Evolutionary conservation across 2,329 filamentous ascomycete genomes (phyloP).

Genomic region (Nakataea oryzae): DNA sequence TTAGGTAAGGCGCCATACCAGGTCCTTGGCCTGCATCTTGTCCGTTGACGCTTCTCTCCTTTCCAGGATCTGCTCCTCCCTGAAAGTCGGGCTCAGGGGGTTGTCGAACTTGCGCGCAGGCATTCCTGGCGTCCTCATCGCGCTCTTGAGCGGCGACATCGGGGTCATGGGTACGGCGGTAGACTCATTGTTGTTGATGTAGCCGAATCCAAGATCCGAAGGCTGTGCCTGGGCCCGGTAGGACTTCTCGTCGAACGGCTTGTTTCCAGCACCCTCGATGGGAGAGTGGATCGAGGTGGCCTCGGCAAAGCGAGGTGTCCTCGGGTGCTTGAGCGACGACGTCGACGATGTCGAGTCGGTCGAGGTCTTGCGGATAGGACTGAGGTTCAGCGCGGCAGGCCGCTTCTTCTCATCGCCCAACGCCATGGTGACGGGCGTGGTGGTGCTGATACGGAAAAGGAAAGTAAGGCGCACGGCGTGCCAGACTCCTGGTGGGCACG

Average conservation of each 20-base stretch:
- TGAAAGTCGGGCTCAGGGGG: conserved; percentile 82
- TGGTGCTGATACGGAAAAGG: conserved; percentile 12
- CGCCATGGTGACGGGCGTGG: conserved; percentile 15
- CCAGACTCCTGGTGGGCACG: not conserved
- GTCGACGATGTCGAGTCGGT: conserved; percentile 40
- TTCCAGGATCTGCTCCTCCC: conserved; percentile 77
- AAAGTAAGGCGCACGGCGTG: conserved; percentile 1
- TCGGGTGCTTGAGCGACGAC: conserved; percentile 53
- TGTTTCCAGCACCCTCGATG: conserved; percentile 47
- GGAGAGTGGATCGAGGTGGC: conserved; percentile 72
- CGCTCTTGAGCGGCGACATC: conserved; percentile 77
- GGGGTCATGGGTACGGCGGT: conserved; percentile 57
- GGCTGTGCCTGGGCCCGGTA: conserved; percentile 58
- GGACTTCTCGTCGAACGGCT: conserved; percentile 47
- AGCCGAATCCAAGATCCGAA: conserved; percentile 86
- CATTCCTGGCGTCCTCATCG: conserved; percentile 78
- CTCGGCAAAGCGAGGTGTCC: conserved; percentile 72
- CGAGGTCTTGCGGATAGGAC: conserved; percentile 36
- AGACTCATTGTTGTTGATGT: conserved; percentile 56
- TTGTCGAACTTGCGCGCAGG: conserved; percentile 63
- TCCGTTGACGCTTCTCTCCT: conserved; percentile 74
- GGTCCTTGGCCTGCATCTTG: conserved; percentile 74
- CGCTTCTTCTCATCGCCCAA: conserved; percentile 41
- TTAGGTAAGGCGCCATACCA: conserved; percentile 50
- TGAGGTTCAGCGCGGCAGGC: conserved; percentile 44